These are phyloP conservation scores for Multifurca ochricompacta DNA, from an alignment of 768 basidiomycete species.

Conservation along the genomic window DNA sequence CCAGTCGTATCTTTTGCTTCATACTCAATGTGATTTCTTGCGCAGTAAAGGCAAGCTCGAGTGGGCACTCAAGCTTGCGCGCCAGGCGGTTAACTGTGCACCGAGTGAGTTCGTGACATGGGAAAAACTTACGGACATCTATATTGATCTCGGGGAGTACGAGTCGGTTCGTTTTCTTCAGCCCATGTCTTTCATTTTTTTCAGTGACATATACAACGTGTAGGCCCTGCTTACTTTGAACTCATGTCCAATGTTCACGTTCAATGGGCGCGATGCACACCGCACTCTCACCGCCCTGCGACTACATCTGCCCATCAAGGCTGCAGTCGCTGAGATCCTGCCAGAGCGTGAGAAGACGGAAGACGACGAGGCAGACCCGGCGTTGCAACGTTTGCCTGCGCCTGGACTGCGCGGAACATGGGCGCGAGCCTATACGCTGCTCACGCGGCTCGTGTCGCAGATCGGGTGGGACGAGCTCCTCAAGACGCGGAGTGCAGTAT, in stretches of 20 bases:
- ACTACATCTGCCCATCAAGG: slow-evolving; percentile 80
- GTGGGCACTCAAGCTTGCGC: slow-evolving; percentile 88
- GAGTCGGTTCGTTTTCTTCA: slow-evolving; percentile 46
- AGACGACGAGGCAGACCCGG: slow-evolving; percentile 90
- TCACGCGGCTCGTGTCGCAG: slow-evolving; percentile 84
- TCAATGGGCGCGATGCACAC: slow-evolving; percentile 92
- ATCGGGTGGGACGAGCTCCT: slow-evolving; percentile 99
- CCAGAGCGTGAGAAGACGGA: slow-evolving; percentile 76
- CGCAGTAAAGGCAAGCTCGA: slow-evolving; percentile 75
- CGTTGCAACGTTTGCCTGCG: slow-evolving; percentile 88
- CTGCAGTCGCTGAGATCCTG: slow-evolving; percentile 82
- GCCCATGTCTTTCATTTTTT: not conserved
- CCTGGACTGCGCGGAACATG: slow-evolving; percentile 94
- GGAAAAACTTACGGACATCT: slow-evolving; percentile 94
- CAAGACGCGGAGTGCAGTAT: slow-evolving; percentile 88
- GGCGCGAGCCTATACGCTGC: slow-evolving; percentile 86
- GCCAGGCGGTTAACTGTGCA: slow-evolving; percentile 95
- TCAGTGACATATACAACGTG: not conserved
- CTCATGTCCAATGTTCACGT: slow-evolving; percentile 99
- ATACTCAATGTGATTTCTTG: slow-evolving; percentile 91
- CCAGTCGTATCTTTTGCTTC: slow-evolving; percentile 89
- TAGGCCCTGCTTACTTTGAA: slow-evolving; percentile 86
- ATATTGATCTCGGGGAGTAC: slow-evolving; percentile 83
- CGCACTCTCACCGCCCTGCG: slow-evolving; percentile 71
- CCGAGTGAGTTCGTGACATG: slow-evolving; percentile 98